phyloP scores from a whole-genome alignment of 1,284 basidiomycete genomes.

The Amylostereum chailletii region DNA sequence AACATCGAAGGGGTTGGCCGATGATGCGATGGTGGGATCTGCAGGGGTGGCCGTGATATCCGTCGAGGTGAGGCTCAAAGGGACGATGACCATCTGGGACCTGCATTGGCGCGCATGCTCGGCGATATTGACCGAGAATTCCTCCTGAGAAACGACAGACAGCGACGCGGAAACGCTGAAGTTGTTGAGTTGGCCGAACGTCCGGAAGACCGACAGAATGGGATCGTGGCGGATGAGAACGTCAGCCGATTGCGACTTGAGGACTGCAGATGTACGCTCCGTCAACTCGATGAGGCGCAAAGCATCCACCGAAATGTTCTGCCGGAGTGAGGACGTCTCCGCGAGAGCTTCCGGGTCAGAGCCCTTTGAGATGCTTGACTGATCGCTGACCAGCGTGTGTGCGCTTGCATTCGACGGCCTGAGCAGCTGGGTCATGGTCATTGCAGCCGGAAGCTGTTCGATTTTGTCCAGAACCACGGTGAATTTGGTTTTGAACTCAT shows the following conservation, averaged over 20 bases:
- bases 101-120: constrained; percentile 49
- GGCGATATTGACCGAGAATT: constrained; percentile 63
- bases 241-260: constrained; percentile 71
- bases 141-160: constrained; percentile 57
- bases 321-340: not conserved
- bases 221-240: constrained; percentile 70
- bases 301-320: constrained; percentile 49
- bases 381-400: constrained; percentile 4
- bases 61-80: constrained; percentile 52
- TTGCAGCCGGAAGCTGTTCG: constrained; percentile 72
- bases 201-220: constrained; percentile 72
- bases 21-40: constrained; percentile 1
- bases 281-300: constrained; percentile 87
- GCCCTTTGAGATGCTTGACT: constrained; percentile 14
- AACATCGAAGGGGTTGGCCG: constrained; percentile 49
- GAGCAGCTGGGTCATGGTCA: constrained; percentile 57
- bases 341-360: not conserved
- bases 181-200: constrained; percentile 71
- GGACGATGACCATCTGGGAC: constrained; percentile 74
- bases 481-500: constrained; percentile 45
- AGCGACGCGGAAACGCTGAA: constrained; percentile 64
- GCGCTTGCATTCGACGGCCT: constrained; percentile 22
- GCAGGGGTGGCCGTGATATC: constrained; percentile 18
- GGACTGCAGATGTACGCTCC: constrained; percentile 78
- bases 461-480: constrained; percentile 78